Conservation (phyloP, 192 early-diverging fungal genomes). For the Podochytrium sp. region DNA sequence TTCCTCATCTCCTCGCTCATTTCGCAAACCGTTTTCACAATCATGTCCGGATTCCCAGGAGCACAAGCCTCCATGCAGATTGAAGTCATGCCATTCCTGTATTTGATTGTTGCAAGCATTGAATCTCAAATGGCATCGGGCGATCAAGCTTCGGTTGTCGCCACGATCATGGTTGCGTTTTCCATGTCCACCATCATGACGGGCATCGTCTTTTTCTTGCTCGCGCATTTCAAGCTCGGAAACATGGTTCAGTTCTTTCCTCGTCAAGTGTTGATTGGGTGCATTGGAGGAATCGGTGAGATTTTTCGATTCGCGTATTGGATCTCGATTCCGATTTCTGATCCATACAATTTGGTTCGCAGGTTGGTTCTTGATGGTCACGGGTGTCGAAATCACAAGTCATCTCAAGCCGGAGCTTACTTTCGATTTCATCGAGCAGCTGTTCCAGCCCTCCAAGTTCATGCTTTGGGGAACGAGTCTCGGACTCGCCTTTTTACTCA, state of each 20-base stretch:
- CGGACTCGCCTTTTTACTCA: conserved; percentile 56
- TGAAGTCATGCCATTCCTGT: conserved; percentile 88
- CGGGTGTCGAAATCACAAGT: conserved; percentile 87
- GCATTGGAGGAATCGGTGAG: conserved; percentile 86
- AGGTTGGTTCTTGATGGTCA: conserved; percentile 89
- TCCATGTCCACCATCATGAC: conserved; percentile 87
- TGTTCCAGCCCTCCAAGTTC: conserved; percentile 73
- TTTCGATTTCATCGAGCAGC: conserved; percentile 58
- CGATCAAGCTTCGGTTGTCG: conserved; percentile 51
- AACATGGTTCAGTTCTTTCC: conserved; percentile 62
- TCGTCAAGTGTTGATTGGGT: conserved; percentile 91
- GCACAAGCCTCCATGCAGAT: conserved; percentile 93
- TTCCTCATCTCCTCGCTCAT: conserved; percentile 69
- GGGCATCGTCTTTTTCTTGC: conserved; percentile 80
- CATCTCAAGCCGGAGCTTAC: conserved; percentile 64
- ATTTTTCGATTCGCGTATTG: too few species aligned
- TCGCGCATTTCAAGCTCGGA: conserved; percentile 80
- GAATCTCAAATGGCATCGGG: conserved; percentile 60
- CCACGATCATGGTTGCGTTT: conserved; percentile 90
- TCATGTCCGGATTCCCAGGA: conserved; percentile 79
- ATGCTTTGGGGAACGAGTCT: conserved; percentile 82
- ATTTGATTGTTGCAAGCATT: conserved; percentile 75
- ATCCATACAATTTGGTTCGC: background rate
- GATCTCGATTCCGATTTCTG: background rate
- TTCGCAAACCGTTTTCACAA: conserved; percentile 57